Evolutionary conservation across 495 filamentous ascomycete genomes (phyloP).

Genomic region (Trichocladium antarcticum): DNA sequence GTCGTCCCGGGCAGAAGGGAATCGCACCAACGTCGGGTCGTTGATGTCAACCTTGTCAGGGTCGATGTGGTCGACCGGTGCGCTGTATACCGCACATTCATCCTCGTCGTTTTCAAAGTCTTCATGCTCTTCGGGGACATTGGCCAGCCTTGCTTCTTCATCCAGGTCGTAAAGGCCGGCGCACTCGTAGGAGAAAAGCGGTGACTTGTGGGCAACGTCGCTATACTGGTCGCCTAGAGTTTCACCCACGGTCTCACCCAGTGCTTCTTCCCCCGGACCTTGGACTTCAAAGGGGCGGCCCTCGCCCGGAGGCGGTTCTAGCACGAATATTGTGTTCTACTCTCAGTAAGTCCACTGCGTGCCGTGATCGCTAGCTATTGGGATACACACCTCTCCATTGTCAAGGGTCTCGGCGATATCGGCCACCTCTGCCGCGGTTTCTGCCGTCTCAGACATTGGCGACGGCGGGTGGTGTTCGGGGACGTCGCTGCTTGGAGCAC

Average conservation of each 20-base stretch:
- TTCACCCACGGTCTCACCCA: background rate
- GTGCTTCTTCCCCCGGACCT: background rate
- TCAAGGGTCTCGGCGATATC: constrained; percentile 32
- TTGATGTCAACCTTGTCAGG: constrained; percentile 30
- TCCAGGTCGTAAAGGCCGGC: constrained; percentile 22
- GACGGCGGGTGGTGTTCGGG: constrained; percentile 23
- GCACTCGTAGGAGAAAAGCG: constrained; percentile 40
- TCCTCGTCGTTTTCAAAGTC: background rate
- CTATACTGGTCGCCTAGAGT: constrained; percentile 11
- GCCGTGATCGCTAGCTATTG: constrained; percentile 10
- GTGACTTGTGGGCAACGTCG: constrained; percentile 21
- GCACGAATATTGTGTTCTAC: constrained; percentile 6
- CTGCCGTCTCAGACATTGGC: constrained; percentile 31
- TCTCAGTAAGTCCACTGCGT: constrained; percentile 5
- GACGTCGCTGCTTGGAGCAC: constrained; percentile 21
- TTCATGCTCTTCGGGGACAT: constrained; percentile 11
- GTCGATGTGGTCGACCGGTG: constrained; percentile 9
- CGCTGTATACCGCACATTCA: background rate
- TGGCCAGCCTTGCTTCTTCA: background rate
- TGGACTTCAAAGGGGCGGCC: background rate
- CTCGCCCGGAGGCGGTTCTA: constrained; percentile 9
- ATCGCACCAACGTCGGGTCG: constrained; percentile 41
- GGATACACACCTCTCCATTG: constrained; percentile 19
- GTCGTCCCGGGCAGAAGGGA: constrained; percentile 38
- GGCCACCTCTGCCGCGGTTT: constrained; percentile 39